Percentiles rank a stretch among this genome's conserved stretches.
phyloP scores from a whole-genome alignment of 2,329 filamentous ascomycete genomes.

The Geosmithia putterillii region DNA sequence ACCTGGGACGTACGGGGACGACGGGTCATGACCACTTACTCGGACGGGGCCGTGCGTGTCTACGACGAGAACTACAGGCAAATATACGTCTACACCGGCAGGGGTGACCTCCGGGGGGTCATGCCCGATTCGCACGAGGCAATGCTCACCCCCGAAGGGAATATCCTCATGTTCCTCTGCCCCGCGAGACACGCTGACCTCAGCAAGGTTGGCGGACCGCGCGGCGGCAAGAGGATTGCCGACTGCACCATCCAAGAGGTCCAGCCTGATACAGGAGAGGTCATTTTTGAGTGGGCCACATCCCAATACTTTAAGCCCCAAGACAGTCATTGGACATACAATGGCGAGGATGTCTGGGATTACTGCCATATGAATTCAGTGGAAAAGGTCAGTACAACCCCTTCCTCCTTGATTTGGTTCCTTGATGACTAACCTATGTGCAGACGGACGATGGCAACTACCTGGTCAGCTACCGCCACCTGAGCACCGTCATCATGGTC shows the following conservation, averaged over 20 bases:
- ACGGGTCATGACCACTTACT: slow-evolving; percentile 20
- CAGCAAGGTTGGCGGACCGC: slow-evolving; percentile 12
- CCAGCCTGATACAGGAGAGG: slow-evolving; percentile 19
- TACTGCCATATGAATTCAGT: slow-evolving; percentile 26
- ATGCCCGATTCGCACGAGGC: slow-evolving; percentile 25
- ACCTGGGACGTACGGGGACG: slow-evolving; percentile 11
- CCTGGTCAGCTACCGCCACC: slow-evolving; percentile 20
- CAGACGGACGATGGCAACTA: slow-evolving; percentile 19
- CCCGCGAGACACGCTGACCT: slow-evolving; percentile 8
- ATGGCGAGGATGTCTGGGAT: slow-evolving; percentile 16
- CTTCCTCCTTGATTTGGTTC: too few species aligned
- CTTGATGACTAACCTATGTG: neutral
- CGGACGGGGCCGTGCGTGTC: slow-evolving; percentile 11
- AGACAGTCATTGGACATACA: slow-evolving; percentile 11
- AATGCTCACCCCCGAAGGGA: slow-evolving; percentile 28
- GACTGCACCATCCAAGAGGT: slow-evolving; percentile 26
- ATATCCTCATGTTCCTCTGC: slow-evolving; percentile 14
- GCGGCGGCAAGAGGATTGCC: slow-evolving; percentile 14
- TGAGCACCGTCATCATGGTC: slow-evolving; percentile 15
- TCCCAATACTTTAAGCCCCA: slow-evolving; percentile 13
- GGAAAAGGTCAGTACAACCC: slow-evolving; percentile 8
- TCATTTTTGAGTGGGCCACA: slow-evolving; percentile 23
- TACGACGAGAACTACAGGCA: slow-evolving; percentile 21
- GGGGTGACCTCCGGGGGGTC: slow-evolving; percentile 19
- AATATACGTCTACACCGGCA: slow-evolving; percentile 19